Percentiles rank a stretch among this genome's conserved stretches.
phyloP scores from a whole-genome alignment of 164 flowering plant species.

The Stephania yunnanensis region DNA sequence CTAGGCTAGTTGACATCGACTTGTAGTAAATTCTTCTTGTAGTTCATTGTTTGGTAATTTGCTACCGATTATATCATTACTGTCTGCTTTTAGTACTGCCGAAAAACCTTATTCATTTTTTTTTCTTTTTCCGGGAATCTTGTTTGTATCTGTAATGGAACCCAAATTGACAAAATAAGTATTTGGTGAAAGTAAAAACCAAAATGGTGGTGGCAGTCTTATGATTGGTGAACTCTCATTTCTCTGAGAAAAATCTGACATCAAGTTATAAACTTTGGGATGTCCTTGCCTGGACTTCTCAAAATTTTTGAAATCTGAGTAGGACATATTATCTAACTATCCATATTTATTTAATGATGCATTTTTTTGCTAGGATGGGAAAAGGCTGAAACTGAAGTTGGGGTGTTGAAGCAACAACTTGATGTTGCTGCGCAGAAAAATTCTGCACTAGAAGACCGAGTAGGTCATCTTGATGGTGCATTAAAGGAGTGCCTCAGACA shows the following conservation, averaged over 20 bases:
- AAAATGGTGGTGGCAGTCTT: not conserved
- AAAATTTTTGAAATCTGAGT: not conserved
- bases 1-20: not conserved
- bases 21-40: no score
- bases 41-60: not conserved
- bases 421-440: conserved; percentile 55
- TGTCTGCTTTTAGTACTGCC: not conserved
- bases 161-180: not conserved
- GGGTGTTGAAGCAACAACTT: conserved; percentile 54
- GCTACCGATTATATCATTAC: not conserved
- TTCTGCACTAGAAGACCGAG: conserved; percentile 58
- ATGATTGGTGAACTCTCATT: not conserved
- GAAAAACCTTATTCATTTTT: not conserved
- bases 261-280: not conserved
- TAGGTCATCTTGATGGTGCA: conserved; percentile 50
- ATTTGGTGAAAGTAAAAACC: no score
- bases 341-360: not conserved
- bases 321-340: no score
- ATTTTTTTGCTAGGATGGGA: conserved; percentile 68
- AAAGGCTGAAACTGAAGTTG: conserved; percentile 80
- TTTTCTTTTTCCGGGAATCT: not conserved
- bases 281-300: not conserved
- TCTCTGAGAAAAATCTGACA: not conserved
- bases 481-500: conserved; percentile 58
- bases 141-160: not conserved